Evolutionary conservation across 2,329 filamentous ascomycete species (phyloP), one percentile per base, ranked within the genome.

Genomic region (Stagonosporopsis rhizophila): DNA sequence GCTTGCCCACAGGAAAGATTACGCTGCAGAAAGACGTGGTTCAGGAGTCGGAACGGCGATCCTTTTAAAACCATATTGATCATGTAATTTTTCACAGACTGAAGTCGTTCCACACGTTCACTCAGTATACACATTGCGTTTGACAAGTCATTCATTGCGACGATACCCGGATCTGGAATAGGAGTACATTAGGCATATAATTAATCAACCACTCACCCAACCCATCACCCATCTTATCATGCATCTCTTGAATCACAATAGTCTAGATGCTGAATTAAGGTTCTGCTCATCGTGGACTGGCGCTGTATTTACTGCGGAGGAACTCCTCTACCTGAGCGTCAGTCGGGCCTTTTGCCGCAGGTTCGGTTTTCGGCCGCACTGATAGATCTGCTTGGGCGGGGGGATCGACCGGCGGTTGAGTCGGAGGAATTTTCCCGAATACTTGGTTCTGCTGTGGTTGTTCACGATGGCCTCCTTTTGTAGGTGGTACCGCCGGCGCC

Each of bases 21-120:
- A 71, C 64, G 0, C 58, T 64, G 62, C 61, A 73, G 34, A 71
- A 55, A n/a, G 59, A 71, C 40, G 56, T 73, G 2, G 58, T 62
- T 35, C 56, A 67, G 44, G 59, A 64, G 27, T 62, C 64, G 3
- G 66, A 69, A 32, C 37, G 53, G 30, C 53, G 47, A 20, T 52
- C 53, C 7, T 52, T 39, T 25, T 56, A 38, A 52, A 28, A 28
- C 22, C 34, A 25, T 39, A 34, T 17, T 7, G 3, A n/a, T 28
- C 2, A 44, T 17, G 6, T 32, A 12, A 11, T 4, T 44, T n/a
- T 11, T 12, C 15, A 27, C 30, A 35, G 17, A 25, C 12, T 49
- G 17, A 32, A 34, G 6, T 42, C 17, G 8, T 7, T 3, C 14
- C 2, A n/a, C 1, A n/a, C 14, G 23, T 40, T 40, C 9, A 45